Evolutionary conservation across 2,329 filamentous ascomycete species (phyloP), one percentile per base, ranked within the genome.

Genomic region (Colletotrichum lentis): DNA sequence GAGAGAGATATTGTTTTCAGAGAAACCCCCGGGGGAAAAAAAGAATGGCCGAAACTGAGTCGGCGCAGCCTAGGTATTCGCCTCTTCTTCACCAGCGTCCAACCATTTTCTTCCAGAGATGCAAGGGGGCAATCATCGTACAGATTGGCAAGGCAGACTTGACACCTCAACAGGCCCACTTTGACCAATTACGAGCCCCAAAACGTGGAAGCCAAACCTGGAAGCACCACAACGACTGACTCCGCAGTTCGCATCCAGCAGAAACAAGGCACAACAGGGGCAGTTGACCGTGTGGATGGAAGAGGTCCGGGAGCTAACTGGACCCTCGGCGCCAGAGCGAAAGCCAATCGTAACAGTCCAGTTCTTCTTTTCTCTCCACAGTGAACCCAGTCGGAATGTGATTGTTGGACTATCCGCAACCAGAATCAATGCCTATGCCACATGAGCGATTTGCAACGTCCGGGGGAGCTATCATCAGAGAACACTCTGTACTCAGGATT

Each of bases 71-170:
- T 31, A 58, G n/a, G 31, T 35, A 35, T 35, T 58, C 44, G 43
- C 56, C 44, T 39, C 55, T 20, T 58, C 43, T 12, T 31, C n/a
- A 47, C 20, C n/a, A 11, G 37, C 4, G 14, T 31, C 43, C 27
- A 37, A 58, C 43, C 43, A 47, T 46, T 46, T 31, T 24, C 37
- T 20, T 11, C n/a, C 41, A 47, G 20, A 49, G 35, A 59, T 49
- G 56, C 56, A 59, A 31, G 56, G 56, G 54, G 16, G 27, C 50
- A 22, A 49, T 49, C 44, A 59, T 39, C 27, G 31, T 49, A 47
- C 56, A 59, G 47, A 10, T 22, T 59, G 56, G 56, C 44, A 59
- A 59, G 56, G 31, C 56, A 49, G 44, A 39, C 56, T 58, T 22
- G 41, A 22, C 41, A 37, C 56, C 27, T 20, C 50, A 24, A n/a